Evolutionary conservation across 2,329 filamentous ascomycete species (phyloP), one percentile per base, ranked within the genome.

Genomic region (Neodidymelliopsis sp.): DNA sequence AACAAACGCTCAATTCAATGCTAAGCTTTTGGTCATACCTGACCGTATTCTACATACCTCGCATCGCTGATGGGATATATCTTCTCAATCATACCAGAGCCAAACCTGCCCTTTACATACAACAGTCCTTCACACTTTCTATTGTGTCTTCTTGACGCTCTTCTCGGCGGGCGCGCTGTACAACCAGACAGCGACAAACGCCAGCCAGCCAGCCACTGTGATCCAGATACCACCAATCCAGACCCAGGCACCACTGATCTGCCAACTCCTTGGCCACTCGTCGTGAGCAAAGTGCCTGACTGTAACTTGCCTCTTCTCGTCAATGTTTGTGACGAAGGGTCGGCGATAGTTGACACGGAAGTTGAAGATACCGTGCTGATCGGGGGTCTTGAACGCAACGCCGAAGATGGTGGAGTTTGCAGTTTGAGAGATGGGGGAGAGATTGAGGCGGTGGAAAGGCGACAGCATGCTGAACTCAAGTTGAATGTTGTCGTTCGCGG

Each of bases 391-490:
- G 76, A 99, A 97, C 18, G 84, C 81, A 34, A 84, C 81, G 56
- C 82, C 81, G 79, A 87, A 99, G 54, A 89, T 81, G 38, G 89
- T 87, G 57, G 86, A 85, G 63, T 90, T 86, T 44, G 80, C 74
- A 1, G 85, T 87, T 19, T 79, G 79, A 23, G 75, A 74, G 35
- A 77, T 62, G 0, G 84, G 82, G 7, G 77, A 65, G 23, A 99
- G 85, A 51, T 85, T 80, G 24, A 97, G 82, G 30, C 94, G 92
- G 78, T 97, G 88, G 84, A 97, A 97, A 47, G 94, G 93, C 1
- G 93, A 97, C 35, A 99, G 88, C 94, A 97, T 99, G 78, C 87
- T 92, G 80, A 97, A 97, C 75, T 99, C 94, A 54, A 99, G 89
- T 75, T 99, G 94, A 24, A 99, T 71, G 20, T 79, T 81, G 71